Base-by-base conservation (phyloP, 345 rosid genomes). In the Lepidium africanum region DNA sequence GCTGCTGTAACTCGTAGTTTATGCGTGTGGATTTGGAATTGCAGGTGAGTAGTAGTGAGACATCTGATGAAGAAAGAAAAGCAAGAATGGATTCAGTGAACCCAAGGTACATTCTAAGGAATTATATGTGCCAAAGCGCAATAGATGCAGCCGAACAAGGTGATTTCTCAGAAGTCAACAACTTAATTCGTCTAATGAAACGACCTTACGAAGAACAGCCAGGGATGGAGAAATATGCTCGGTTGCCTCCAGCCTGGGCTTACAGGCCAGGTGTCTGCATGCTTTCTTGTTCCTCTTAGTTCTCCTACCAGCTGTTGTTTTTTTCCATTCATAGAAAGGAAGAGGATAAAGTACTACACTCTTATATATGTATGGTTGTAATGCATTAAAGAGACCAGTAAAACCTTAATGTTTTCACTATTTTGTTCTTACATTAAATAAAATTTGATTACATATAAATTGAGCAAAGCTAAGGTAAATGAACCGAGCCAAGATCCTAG, bases 161-260 rank as follows among this genome's bases (percentile, higher is more conserved):
- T 2, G 99, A 94, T 77, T 86, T 86, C 48, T 79, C 84, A 10
- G 96, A 85, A 81, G 96, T 89, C 25, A 82, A 81, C 52, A 82
- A 86, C 77, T 67, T 94, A 80, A 83, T 91, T 17, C 88, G 90
- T 65, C 69, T 94, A 27, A 83, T 94, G 82, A 84, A 91, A 62
- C 80, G 77, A 16, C 97, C 97, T 7, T 87, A 83, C 39, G 95
- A 89, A 1, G 97, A 94, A 33, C 99, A 91, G 77, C 96, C 93
- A 0, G 97, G 92, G 63, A 94, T 94, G 99, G 95, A 91, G 77
- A 94, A 91, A 65, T 94, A 89, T 52, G 96, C 96, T 11, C 86
- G 96, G 37, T 76, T 94, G 80, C 99, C 99, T 39, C 99, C 99
- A 3, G 97, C 97, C 0, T 94, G 99, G 99, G 99, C 99, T 21